Evolutionary conservation across 306 rosid species (phyloP), one percentile per base, ranked within the genome.

Genomic region (Acmispon strigosus): DNA sequence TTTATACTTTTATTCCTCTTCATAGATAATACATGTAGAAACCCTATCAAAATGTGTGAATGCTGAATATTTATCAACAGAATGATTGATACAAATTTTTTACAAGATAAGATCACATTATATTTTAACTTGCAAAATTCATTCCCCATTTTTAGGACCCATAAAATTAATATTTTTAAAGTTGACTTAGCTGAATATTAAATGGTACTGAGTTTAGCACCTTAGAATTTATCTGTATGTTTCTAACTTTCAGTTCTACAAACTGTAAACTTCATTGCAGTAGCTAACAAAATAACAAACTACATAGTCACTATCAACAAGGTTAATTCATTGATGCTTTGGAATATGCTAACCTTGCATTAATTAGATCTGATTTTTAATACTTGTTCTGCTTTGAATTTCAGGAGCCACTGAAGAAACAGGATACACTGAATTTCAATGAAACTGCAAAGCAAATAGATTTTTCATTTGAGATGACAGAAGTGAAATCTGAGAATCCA

Each of bases 371-470:
- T 60, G 54, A 24, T 15, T 68, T 18, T 24, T 32, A 73, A 62
- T 47, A 45, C 37, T 53, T 64, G 16, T 53, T 42, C 72, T 16
- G 6, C 39, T 7, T 56, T 73, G 61, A 73, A 61, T 79, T 80
- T 76, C 82, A 72, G 52, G 75, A 70, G 15, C 42, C 85, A 52
- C 14, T 61, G 59, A 75, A 49, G 81, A 57, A 62, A 41, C 60
- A 75, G 59, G 78, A 49, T 65, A 20, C 81, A 29, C 66, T 85
- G 78, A 66, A 36, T 43, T 75, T 76, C 73, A 77, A 56, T 62
- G 81, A 77, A 65, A 29, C 77, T 68, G 43, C 68, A n/a, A 72
- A 29, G 41, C 66, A 66, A 61, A 32, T 44, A 8, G 42, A 76
- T 8, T 67, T 76, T 22, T 37, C 71, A 24, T 36, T 15, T 9